Percentiles rank a stretch among this genome's conserved stretches.
phyloP scores from a whole-genome alignment of 2,329 filamentous ascomycete species.

The Paraphoma chrysanthemicola region DNA sequence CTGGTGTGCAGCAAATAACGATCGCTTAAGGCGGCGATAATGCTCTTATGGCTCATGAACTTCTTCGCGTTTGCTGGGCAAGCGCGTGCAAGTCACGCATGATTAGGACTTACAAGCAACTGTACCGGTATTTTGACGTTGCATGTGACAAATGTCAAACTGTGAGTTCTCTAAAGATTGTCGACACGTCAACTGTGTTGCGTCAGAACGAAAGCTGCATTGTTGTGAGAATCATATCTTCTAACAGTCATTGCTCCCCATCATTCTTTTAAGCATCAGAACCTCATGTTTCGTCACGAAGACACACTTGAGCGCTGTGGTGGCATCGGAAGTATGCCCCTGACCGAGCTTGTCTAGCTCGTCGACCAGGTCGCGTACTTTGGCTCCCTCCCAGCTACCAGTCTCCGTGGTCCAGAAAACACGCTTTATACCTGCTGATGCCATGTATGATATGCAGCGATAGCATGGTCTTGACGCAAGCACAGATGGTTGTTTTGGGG shows the following conservation, averaged over 20 bases:
- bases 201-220: too few species aligned
- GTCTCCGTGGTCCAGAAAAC: slow-evolving; percentile 60
- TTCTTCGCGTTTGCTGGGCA: too few species aligned
- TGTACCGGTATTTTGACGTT: too few species aligned
- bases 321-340: slow-evolving; percentile 21
- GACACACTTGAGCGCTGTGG: slow-evolving; percentile 35
- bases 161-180: too few species aligned
- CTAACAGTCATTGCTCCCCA: slow-evolving; percentile 25
- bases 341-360: slow-evolving; percentile 46
- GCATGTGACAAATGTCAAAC: too few species aligned
- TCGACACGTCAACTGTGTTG: too few species aligned
- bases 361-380: slow-evolving; percentile 58
- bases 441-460: slow-evolving; percentile 60
- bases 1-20: too few species aligned
- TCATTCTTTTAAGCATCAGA: slow-evolving; percentile 52
- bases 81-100: too few species aligned
- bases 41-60: too few species aligned
- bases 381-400: slow-evolving; percentile 60
- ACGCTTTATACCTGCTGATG: slow-evolving; percentile 59
- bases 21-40: too few species aligned
- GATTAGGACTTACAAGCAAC: too few species aligned
- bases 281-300: slow-evolving; percentile 64
- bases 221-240: background rate
- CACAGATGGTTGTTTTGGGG: slow-evolving; percentile 27
- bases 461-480: slow-evolving; percentile 59